phyloP scores from a whole-genome alignment of 805 yeast genomes.

The Wickerhamia fluorescens region DNA sequence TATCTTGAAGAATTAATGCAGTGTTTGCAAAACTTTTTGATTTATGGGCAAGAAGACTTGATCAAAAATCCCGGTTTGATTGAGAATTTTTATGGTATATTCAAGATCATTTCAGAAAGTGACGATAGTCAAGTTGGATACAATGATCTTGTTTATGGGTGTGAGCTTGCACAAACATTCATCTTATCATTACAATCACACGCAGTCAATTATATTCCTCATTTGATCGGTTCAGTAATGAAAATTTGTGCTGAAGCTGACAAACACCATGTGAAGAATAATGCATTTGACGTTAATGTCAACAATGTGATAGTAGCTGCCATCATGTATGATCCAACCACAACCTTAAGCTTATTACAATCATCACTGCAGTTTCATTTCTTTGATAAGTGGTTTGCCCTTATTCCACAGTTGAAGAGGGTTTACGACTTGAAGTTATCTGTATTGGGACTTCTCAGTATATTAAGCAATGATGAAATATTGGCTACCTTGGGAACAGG shows the following conservation, averaged over 20 bases:
- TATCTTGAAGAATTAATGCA: constrained; percentile 73
- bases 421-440: constrained; percentile 80
- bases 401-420: constrained; percentile 48
- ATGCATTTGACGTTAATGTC: constrained; percentile 40
- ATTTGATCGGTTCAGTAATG: constrained; percentile 38
- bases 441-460: constrained; percentile 56
- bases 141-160: constrained; percentile 51
- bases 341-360: constrained; percentile 45
- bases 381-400: constrained; percentile 58
- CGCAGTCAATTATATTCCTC: constrained; percentile 40
- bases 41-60: constrained; percentile 40
- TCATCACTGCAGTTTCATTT: constrained; percentile 39
- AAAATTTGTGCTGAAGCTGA: constrained; percentile 30
- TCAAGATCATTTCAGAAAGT: constrained; percentile 37
- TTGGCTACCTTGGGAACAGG: constrained; percentile 11
- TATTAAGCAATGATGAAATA: constrained; percentile 19
- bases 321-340: constrained; percentile 51
- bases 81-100: constrained; percentile 44
- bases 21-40: constrained; percentile 65
- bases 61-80: constrained; percentile 36
- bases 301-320: constrained; percentile 60
- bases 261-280: constrained; percentile 20
- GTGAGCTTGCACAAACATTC: constrained; percentile 59
- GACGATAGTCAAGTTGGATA: constrained; percentile 42
- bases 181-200: constrained; percentile 49